These are phyloP conservation scores for Bidens hawaiensis DNA, from an alignment of 140 eudicot species.

Conservation along the genomic window DNA sequence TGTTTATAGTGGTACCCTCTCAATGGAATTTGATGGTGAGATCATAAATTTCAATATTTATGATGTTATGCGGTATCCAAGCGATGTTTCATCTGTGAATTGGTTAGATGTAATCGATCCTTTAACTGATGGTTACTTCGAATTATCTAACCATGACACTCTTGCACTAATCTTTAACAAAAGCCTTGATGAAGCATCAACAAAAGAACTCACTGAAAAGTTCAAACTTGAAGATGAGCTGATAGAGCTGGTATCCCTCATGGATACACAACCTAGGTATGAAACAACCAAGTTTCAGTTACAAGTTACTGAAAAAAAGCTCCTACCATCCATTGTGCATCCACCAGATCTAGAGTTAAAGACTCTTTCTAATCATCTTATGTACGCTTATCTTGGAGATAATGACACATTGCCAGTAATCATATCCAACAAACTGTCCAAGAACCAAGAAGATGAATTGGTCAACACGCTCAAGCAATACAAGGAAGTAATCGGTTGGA, in stretches of 20 bases:
- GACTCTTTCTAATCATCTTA: background rate
- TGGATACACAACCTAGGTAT: background rate
- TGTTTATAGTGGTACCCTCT: background rate
- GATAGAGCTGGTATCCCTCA: background rate
- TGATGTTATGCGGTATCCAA: background rate
- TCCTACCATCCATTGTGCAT: slow-evolving; percentile 11
- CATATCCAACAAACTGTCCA: background rate
- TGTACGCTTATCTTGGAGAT: slow-evolving; percentile 12
- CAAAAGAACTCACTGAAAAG: background rate
- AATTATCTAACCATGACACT: background rate
- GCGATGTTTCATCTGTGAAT: background rate
- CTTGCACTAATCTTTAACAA: background rate
- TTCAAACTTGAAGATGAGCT: background rate
- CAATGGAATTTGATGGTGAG: background rate
- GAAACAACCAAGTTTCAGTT: background rate
- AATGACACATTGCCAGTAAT: slow-evolving; percentile 16
- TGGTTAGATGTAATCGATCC: background rate
- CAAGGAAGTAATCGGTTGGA: slow-evolving; percentile 18
- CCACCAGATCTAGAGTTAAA: slow-evolving; percentile 15
- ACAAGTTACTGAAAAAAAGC: background rate
- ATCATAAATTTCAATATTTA: background rate
- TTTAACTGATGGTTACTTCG: background rate
- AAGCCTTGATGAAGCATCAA: background rate
- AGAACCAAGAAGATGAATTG: slow-evolving; percentile 2
- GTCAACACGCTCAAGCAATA: background rate